Base-by-base conservation (phyloP, 305 asterid species). In the Rubia tinctorum region DNA sequence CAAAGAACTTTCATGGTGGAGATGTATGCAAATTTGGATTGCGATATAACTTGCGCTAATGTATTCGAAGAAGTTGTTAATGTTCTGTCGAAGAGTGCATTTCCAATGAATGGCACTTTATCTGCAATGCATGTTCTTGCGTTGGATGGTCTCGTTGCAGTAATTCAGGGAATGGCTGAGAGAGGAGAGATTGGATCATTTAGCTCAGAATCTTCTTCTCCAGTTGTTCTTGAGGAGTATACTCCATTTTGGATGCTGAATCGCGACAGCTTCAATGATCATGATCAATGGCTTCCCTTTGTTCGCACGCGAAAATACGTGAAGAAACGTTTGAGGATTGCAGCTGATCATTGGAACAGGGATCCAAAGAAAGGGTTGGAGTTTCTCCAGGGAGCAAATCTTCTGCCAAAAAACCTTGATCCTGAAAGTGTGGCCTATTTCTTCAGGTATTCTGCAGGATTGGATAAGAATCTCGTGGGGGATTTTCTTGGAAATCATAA, bases 371-470 rank as follows among this genome's bases (percentile, higher is more conserved):
- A 95, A 85, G 99, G 98, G 75, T 82, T 95, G 18, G 99, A 95
- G 75, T 95, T 92, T 85, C 98, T 95, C 75, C 99, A 95, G 84
- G 98, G 98, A 82, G 90, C 93, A 42, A 94, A 95, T 71, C 92
- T 95, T 47, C 82, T 95, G 82, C 99, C 98, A 15, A 98, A 95
- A 80, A 95, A 95, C 81, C 99, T 95, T 73, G 99, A 95, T 79
- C 98, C 99, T 3, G 97, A 95, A 84, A 95, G 99, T 55, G 99
- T 95, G 82, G 99, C 99, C 76, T 95, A 98, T 86, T 95, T 95
- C 85, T 95, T 95, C 85, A 91, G 98, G 79, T 95, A 86, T 73
- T 89, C 98, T 55, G 96, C 98, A 73, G 98, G 99, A 43, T 83
- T 95, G 68, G 98, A 95, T 85, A 95, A 95, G 84, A 92, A 95